A percentile compares a stretch with the other conserved stretches of the same genome.
These are phyloP conservation scores for Cercospora canescens DNA, from an alignment of 2,329 filamentous ascomycete species.

Conservation along the genomic window DNA sequence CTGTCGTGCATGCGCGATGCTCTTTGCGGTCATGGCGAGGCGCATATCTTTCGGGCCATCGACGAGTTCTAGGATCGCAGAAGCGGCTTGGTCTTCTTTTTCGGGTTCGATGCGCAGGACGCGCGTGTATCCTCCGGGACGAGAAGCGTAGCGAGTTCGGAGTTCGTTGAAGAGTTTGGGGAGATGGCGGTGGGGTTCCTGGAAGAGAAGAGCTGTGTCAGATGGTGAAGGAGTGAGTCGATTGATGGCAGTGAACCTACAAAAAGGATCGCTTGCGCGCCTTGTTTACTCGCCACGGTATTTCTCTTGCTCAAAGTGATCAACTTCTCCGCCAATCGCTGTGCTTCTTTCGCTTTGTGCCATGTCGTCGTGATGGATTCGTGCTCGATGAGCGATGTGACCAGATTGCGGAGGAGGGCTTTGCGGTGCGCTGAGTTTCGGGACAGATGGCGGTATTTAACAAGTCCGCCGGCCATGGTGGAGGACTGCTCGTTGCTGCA, in stretches of 20 bases:
- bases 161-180: constrained; percentile 88
- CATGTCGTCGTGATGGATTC: constrained; percentile 95
- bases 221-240: background rate
- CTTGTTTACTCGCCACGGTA: constrained; percentile 74
- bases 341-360: constrained; percentile 95
- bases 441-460: constrained; percentile 86
- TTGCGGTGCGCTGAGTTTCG: constrained; percentile 84
- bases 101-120: constrained; percentile 89
- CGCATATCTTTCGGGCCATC: constrained; percentile 93
- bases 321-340: constrained; percentile 88
- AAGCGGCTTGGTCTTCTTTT: constrained; percentile 83
- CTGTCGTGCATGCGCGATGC: constrained; percentile 60
- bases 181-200: constrained; percentile 43
- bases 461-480: constrained; percentile 78
- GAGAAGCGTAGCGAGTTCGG: constrained; percentile 71
- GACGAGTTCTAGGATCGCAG: constrained; percentile 90
- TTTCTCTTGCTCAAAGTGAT: constrained; percentile 93
- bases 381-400: constrained; percentile 89
- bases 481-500: background rate
- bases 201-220: background rate
- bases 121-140: constrained; percentile 91
- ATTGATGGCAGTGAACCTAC: constrained; percentile 62
- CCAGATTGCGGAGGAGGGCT: constrained; percentile 90
- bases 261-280: constrained; percentile 74
- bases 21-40: constrained; percentile 88